phyloP scores from a whole-genome alignment of 1,284 basidiomycete species.

The Boletellus deceptivus region DNA sequence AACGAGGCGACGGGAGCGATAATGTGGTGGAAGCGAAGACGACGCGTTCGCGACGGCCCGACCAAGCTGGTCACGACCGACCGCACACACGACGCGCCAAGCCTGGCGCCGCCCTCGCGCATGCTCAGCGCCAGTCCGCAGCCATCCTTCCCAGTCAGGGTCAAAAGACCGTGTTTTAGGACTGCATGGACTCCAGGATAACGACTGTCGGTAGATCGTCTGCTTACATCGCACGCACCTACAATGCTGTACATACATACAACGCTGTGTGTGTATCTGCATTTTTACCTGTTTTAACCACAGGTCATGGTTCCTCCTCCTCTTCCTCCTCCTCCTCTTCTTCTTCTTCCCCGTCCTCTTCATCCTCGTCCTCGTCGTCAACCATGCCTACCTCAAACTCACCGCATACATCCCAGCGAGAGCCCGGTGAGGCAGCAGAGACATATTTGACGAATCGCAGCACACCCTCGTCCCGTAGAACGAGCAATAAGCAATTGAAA shows the following conservation, averaged over 20 bases:
- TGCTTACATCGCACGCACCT: not conserved
- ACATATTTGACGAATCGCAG: constrained; percentile 95
- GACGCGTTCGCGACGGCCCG: constrained; percentile 2
- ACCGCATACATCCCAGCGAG: constrained; percentile 86
- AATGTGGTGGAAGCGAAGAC: not conserved
- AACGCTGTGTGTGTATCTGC: not conserved
- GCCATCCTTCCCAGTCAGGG: constrained; percentile 80
- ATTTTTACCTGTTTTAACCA: not conserved
- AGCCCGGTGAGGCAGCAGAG: constrained; percentile 82
- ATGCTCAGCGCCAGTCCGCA: constrained; percentile 81
- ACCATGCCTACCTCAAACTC: constrained; percentile 85
- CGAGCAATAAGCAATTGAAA: constrained; percentile 89
- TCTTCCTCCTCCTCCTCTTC: constrained; percentile 15
- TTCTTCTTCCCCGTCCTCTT: constrained; percentile 24
- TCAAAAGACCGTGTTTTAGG: constrained; percentile 80
- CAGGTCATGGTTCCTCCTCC: constrained; percentile 22
- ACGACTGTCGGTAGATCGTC: too few species aligned
- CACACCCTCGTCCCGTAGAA: constrained; percentile 90
- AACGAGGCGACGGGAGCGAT: constrained; percentile 1
- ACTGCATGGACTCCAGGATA: not conserved
- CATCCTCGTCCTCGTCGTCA: constrained; percentile 34
- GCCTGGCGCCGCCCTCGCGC: constrained; percentile 89
- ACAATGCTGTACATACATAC: not conserved
- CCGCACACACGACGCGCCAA: constrained; percentile 49
- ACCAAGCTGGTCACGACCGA: constrained; percentile 8